A percentile compares a stretch with the other conserved stretches of the same genome.
Conservation (phyloP, 106 monocot genomes). For the Apostasia ramifera region DNA sequence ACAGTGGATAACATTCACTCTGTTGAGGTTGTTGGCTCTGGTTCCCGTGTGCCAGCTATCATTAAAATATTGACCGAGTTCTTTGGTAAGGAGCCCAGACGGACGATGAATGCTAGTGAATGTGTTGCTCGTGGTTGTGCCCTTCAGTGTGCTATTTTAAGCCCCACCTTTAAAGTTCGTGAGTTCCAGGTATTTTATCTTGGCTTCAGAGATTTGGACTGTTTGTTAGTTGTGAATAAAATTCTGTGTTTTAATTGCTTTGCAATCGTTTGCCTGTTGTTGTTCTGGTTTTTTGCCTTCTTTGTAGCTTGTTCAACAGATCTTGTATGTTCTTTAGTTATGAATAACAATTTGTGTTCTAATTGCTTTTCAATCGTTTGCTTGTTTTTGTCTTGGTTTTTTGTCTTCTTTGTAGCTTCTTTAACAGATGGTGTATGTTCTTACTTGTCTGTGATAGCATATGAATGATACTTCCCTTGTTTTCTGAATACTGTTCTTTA, state of each 20-base stretch:
- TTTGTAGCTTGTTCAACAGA: no score
- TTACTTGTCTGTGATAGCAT: not conserved
- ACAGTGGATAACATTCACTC: constrained; percentile 32
- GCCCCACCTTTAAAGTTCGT: constrained; percentile 57
- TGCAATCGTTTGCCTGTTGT: not conserved
- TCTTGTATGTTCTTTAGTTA: no score
- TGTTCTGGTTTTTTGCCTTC: not conserved
- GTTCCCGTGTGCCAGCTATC: constrained; percentile 58
- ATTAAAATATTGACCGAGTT: constrained; percentile 39
- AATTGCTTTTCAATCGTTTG: not conserved
- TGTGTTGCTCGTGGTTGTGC: constrained; percentile 69
- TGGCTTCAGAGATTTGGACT: not conserved
- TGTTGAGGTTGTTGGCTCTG: constrained; percentile 63
- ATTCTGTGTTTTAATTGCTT: not conserved
- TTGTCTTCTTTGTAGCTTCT: no score
- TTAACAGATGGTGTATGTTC: no score
- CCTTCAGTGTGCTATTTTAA: constrained; percentile 57
- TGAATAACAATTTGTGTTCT: no score
- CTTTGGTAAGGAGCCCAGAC: constrained; percentile 48
- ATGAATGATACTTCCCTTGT: not conserved
- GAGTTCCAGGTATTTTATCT: constrained; percentile 48
- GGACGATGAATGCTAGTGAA: constrained; percentile 62
- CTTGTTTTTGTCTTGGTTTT: not conserved
- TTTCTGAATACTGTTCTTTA: not conserved
- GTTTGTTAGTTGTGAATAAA: no score